Conservation (phyloP, 345 rosid species). For the Heritiera fomes region DNA sequence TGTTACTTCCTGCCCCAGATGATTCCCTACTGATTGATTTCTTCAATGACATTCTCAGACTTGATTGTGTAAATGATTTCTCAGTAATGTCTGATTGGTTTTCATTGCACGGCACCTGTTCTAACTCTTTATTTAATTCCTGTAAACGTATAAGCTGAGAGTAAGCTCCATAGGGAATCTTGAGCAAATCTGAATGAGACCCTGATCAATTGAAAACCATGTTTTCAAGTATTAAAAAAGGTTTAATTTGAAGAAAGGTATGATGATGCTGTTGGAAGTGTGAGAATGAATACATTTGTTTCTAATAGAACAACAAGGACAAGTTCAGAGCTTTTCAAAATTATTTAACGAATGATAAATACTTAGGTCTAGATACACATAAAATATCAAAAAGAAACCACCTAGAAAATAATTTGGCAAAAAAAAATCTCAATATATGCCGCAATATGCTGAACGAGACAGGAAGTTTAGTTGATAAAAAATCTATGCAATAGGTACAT, state of each 20-base stretch:
- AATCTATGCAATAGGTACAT: not conserved
- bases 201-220: slow-evolving; percentile 37
- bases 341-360: not conserved
- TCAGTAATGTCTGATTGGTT: slow-evolving; percentile 3
- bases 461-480: not conserved
- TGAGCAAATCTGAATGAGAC: slow-evolving; percentile 54
- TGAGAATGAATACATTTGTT: not conserved
- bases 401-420: not conserved
- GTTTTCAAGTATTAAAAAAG: not conserved
- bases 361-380: no score
- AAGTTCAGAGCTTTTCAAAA: no score
- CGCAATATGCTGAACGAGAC: not conserved
- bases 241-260: no score
- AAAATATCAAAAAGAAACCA: not conserved
- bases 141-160: slow-evolving; percentile 74
- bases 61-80: slow-evolving; percentile 30
- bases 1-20: slow-evolving; percentile 39
- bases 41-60: slow-evolving; percentile 21
- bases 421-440: no score
- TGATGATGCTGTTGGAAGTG: not conserved
- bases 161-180: slow-evolving; percentile 76
- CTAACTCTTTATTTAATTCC: slow-evolving; percentile 44
- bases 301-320: no score
- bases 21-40: slow-evolving; percentile 41
- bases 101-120: slow-evolving; percentile 21